Base-by-base conservation (phyloP, 371 early-diverging fungal species). In the Globomyces sp. region DNA sequence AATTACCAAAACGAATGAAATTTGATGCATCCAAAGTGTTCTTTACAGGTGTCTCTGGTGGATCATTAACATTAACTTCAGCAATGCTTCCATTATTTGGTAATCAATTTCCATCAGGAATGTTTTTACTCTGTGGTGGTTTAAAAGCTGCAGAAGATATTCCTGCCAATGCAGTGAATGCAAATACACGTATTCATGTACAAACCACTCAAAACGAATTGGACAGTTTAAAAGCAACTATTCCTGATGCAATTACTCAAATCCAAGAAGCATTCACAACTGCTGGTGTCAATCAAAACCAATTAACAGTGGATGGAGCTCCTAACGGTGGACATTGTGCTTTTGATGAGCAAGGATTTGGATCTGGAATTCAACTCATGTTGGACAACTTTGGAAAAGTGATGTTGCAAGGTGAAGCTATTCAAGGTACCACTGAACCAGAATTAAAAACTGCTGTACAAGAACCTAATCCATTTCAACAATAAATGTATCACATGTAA, bases 11-110 rank as follows among this genome's bases (percentile, higher is more conserved):
- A 40, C 43, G 60, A 45, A 44, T 63, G 8, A 45, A 59, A 43
- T 65, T 70, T 46, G 61, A 70, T 63, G 24, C 9, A 34, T 41
- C 24, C 44, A 46, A 61, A 42, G 70, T 70, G 43, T 59, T 44
- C 36, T 70, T 70, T 57, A 70, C 70, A 34, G 70, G 70, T 41
- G 70, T 70, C 37, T 47, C 48, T 24, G 70, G 70, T 50, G 70
- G 70, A 2, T 52, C 66, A 11, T 55, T 70, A 36, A 49, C 62
- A 3, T 62, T 70, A 37, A 44, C 62, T 3, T 57, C 58, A n/a
- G 57, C 53, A 24, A 58, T 70, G 47, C 47, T 70, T 24, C 70
- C 70, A 13, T 36, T 48, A 3, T 70, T 66, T 66, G 70, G 67
- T 9, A 4, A 57, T 52, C 46, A 57, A 13, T 70, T 67, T 61